Evolutionary conservation across 1,139 yeast species (phyloP).

Genomic region (Taphrina sp.): DNA sequence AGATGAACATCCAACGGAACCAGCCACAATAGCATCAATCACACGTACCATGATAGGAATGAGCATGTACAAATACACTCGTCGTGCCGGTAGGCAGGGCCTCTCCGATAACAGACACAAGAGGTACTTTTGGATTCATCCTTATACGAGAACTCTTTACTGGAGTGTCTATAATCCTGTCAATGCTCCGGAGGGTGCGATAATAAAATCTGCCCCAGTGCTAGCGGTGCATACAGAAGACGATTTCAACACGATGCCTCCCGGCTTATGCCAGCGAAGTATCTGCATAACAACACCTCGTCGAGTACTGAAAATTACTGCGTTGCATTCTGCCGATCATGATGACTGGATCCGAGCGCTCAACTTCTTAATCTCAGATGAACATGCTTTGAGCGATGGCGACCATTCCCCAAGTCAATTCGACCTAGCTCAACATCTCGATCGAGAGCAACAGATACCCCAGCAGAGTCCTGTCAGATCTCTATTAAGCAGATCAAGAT

Average conservation of each 20-base stretch:
- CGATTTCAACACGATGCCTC: conserved; percentile 84
- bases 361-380: conserved; percentile 68
- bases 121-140: conserved; percentile 95
- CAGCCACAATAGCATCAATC: conserved; percentile 70
- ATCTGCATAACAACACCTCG: conserved; percentile 71
- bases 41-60: conserved; percentile 95
- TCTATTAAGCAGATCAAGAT: no score
- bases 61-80: conserved; percentile 78
- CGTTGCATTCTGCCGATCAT: conserved; percentile 84
- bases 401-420: not conserved
- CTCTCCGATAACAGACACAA: conserved; percentile 82
- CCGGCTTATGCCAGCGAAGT: conserved; percentile 84
- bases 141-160: conserved; percentile 82
- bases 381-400: no score
- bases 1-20: conserved; percentile 21
- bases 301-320: conserved; percentile 72
- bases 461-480: no score
- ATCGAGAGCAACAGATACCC: no score
- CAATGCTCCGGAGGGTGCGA: conserved; percentile 52
- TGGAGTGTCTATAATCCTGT: conserved; percentile 88
- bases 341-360: conserved; percentile 89
- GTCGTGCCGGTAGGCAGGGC: conserved; percentile 43
- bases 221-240: conserved; percentile 73
- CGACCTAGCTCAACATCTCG: no score
- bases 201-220: conserved; percentile 79